Base-by-base conservation (phyloP, 108 stramenopile genomes). In the Cyclostephanos tholiformis region DNA sequence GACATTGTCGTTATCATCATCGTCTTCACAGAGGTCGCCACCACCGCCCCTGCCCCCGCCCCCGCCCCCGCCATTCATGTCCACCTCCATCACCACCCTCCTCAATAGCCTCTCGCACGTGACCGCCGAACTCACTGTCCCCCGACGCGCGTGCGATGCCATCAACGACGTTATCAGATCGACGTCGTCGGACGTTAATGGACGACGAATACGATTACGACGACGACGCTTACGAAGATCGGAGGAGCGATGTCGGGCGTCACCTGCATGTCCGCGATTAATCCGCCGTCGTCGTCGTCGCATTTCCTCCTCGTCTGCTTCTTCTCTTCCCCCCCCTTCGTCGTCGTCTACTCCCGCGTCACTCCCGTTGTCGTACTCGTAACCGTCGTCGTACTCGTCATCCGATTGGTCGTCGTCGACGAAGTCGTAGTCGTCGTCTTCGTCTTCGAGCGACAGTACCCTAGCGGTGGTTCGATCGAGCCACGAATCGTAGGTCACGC, bases 71-170 rank as follows among this genome's bases (percentile, higher is more conserved):
- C 52, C 49, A 50, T 50, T 19, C 25, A 20, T 53, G 65, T 91
- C 85, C 36, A 81, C 80, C 25, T 81, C 80, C 30, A 88, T 86
- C 4, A 91, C 87, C 17, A 91, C 85, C 12, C 90, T 74, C 46
- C 88, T 88, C 16, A 91, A 60, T 22, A 91, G 65, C 26, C 53
- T 69, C 74, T 91, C 90, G 48, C 87, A 87, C 11, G 67, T 82
- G 6, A 87, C 9, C 35, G 88, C 86, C 12, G 80, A 82, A 43
- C 76, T 72, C 2, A 86, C 60, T 12, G 88, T 86, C 20, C 51
- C 63, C 41, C 86, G 82, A 36, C 83, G 72, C 26, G 83, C 84
- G 76, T 88, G 88, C 1, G 82, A 84, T 8, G 84, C 46, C 88
- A 91, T 88, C 20, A 91, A 49, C 13, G 79, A 75, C n/a, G 77